A percentile compares a stretch with the other conserved stretches of the same genome.
These are phyloP conservation scores for Odontarrhena argentea DNA, from an alignment of 345 rosid species.

Conservation along the genomic window DNA sequence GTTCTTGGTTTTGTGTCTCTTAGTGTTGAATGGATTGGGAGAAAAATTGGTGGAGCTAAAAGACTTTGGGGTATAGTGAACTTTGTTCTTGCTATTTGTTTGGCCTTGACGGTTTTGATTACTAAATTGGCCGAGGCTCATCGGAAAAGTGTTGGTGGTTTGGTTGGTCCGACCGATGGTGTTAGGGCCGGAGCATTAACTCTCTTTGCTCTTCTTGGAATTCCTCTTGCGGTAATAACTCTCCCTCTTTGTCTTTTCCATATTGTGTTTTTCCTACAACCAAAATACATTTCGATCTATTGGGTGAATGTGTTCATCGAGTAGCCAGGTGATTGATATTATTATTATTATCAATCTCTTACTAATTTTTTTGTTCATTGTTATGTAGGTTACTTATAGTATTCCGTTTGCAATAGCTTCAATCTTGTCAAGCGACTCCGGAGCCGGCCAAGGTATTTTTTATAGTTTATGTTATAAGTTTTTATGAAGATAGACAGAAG, in stretches of 20 bases:
- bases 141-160: constrained; percentile 21
- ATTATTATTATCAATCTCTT: too few species aligned
- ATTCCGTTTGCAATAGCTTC: constrained; percentile 35
- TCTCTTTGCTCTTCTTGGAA: constrained; percentile 62
- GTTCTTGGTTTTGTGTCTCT: constrained; percentile 62
- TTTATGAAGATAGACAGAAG: too few species aligned
- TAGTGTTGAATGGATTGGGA: constrained; percentile 45
- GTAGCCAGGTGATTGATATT: too few species aligned
- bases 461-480: too few species aligned
- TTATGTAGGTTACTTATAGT: constrained; percentile 29
- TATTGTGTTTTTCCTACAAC: not conserved
- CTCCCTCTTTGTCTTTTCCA: not conserved
- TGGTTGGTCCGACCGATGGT: constrained; percentile 41
- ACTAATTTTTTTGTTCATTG: not conserved
- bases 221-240: constrained; percentile 65
- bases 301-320: too few species aligned
- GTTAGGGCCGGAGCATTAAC: constrained; percentile 53
- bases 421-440: constrained; percentile 27
- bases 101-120: constrained; percentile 51
- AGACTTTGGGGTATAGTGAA: constrained; percentile 69
- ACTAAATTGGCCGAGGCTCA: constrained; percentile 61
- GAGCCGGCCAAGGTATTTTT: constrained; percentile 35
- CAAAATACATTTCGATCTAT: too few species aligned
- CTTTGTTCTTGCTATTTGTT: constrained; percentile 53
- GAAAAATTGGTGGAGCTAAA: constrained; percentile 51